Evolutionary conservation across 306 rosid genomes (phyloP).

Genomic region (Quillaja saponaria): DNA sequence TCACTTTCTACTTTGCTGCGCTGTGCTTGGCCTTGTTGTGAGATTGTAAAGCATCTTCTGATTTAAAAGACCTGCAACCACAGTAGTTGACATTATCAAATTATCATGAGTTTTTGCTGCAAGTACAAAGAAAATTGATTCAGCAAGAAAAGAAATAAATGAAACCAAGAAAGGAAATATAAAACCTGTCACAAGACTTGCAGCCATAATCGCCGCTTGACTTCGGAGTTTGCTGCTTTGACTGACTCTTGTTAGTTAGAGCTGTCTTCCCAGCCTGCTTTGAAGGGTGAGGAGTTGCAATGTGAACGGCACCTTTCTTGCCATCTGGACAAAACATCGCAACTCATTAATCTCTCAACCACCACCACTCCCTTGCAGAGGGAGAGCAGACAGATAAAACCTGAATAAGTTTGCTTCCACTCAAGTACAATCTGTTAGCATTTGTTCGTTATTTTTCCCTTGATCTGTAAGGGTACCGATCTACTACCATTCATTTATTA

Average conservation of each 20-base stretch:
- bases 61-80: constrained; percentile 56
- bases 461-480: neutral
- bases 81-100: neutral
- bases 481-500: no score
- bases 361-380: constrained; percentile 12
- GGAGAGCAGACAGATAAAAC: neutral
- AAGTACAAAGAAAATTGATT: neutral
- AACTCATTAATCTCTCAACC: neutral
- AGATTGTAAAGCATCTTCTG: constrained; percentile 59
- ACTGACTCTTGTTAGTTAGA: constrained; percentile 32
- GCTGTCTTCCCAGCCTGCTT: constrained; percentile 49
- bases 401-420: no score
- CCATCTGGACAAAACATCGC: constrained; percentile 37
- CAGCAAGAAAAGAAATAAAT: neutral
- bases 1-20: constrained; percentile 38
- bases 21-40: constrained; percentile 68
- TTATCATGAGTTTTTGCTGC: no score
- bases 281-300: constrained; percentile 68
- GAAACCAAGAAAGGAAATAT: neutral
- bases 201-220: constrained; percentile 47
- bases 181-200: constrained; percentile 57
- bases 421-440: no score
- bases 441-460: no score
- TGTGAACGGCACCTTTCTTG: constrained; percentile 45
- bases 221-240: constrained; percentile 52